Base-by-base conservation (phyloP, 495 filamentous ascomycete species). In the Podospora pseudocomata region DNA sequence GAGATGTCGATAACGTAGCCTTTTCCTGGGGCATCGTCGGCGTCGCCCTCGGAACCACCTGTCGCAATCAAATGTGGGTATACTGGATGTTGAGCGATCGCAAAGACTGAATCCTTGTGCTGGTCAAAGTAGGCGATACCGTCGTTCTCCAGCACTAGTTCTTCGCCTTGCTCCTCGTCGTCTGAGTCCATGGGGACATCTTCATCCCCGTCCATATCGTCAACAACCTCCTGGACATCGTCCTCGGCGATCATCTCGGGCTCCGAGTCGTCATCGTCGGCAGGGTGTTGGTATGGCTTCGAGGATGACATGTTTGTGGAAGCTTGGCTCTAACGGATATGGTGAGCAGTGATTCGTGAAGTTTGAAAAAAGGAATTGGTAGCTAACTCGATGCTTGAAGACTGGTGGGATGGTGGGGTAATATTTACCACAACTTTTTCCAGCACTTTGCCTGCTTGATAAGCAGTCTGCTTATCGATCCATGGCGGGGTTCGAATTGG, bases 71-170 rank as follows among this genome's bases (percentile, higher is more conserved):
- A 88, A 19, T 87, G 81, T 30, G 91, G 88, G 72, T 90, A 83
- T 15, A 88, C 80, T 2, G 96, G 96, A 76, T 99, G 96, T 72
- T 95, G 91, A 34, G 93, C 92, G 73, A 99, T 92, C 76, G 90
- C 90, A 82, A 97, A 98, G 65, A 99, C 90, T 60, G 88, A 91
- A 82, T 97, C 92, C 60, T 84, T 89, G 83, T 97, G 93, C 2
- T 76, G 75, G 80, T 97, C 95, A 78, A 97, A 97, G 80, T 97
- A 92, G 64, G 93, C 96, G 68, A 87, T 81, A 67, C 91, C 94
- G 83, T 98, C 93, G 80, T 98, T 98, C 67, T 93, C 85, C 18
- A 98, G 83, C 39, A 83, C 80, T 63, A 97, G 87, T 74, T 93
- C 92, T 76, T 93, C 82, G 49, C 87, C 83, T 4, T 23, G 23